These are phyloP conservation scores for Clarireedia paspali DNA, from an alignment of 2,329 filamentous ascomycete genomes.

Conservation along the genomic window DNA sequence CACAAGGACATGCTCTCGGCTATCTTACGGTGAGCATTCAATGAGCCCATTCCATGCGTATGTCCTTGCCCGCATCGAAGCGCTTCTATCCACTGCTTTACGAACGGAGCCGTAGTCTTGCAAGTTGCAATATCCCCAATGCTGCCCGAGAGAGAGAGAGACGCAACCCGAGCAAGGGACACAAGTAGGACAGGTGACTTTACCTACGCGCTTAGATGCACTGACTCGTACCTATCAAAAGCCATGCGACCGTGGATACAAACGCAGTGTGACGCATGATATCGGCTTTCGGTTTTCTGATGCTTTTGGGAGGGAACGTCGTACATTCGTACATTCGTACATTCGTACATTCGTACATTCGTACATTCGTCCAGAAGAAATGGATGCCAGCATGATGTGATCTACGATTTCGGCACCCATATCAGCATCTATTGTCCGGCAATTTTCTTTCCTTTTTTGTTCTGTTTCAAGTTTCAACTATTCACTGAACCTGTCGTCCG, in stretches of 20 bases:
- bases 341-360: constrained; percentile 6
- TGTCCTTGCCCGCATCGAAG: constrained; percentile 8
- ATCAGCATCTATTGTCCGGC: neutral
- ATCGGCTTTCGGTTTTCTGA: constrained; percentile 2
- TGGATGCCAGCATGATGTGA: neutral
- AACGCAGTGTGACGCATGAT: constrained; percentile 10
- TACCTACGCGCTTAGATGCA: constrained; percentile 9
- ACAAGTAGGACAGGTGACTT: constrained; percentile 4
- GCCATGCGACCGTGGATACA: neutral
- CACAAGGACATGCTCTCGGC: neutral
- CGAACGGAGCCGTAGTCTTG: neutral
- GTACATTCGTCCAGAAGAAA: neutral
- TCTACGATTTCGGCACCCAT: neutral
- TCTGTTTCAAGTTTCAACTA: neutral
- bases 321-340: constrained; percentile 1
- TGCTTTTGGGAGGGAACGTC: neutral
- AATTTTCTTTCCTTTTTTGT: neutral
- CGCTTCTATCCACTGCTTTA: neutral
- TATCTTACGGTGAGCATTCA: constrained; percentile 8
- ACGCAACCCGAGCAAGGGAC: neutral
- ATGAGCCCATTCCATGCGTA: neutral
- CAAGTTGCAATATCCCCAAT: neutral
- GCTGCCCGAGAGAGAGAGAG: neutral
- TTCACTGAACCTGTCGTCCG: neutral
- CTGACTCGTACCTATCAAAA: neutral